phyloP scores from a whole-genome alignment of 441 rosid species.

The Daphne laureola region DNA sequence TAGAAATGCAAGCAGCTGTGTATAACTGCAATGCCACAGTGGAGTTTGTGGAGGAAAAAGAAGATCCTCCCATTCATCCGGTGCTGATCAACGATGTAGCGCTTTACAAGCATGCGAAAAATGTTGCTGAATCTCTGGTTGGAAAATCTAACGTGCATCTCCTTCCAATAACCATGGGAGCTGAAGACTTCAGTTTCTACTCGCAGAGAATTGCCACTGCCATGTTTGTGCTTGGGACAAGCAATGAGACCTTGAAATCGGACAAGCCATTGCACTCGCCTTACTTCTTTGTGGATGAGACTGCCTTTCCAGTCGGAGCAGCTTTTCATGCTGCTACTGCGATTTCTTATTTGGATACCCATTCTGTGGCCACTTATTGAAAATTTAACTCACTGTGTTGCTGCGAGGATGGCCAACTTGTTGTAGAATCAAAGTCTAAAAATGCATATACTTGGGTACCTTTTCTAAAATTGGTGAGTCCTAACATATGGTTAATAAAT shows the following conservation, averaged over 20 bases:
- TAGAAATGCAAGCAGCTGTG: conserved; percentile 37
- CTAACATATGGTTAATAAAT: too few relatives aligned
- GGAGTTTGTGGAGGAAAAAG: conserved; percentile 31
- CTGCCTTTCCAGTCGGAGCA: conserved; percentile 41
- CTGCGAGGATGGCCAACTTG: too few relatives aligned
- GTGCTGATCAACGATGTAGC: conserved; percentile 28
- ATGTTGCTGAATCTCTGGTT: conserved; percentile 31
- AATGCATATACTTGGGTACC: too few relatives aligned
- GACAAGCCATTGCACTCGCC: conserved; percentile 39
- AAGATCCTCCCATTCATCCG: conserved; percentile 23
- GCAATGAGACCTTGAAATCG: conserved; percentile 32
- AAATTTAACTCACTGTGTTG: too few relatives aligned
- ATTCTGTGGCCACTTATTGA: conserved; percentile 3
- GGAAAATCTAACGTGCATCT: conserved; percentile 35
- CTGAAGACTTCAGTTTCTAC: conserved; percentile 51
- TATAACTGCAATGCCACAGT: conserved; percentile 29
- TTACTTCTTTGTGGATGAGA: conserved; percentile 37
- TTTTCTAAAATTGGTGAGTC: too few relatives aligned
- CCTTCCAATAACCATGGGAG: conserved; percentile 34
- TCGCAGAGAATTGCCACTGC: conserved; percentile 35
- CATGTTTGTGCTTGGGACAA: conserved; percentile 31
- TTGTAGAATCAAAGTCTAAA: too few relatives aligned
- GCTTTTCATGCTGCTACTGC: conserved; percentile 42
- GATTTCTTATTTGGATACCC: conserved; percentile 35
- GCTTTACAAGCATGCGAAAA: conserved; percentile 33